Base-by-base conservation (phyloP, 2,329 filamentous ascomycete species). In the Pestalotiopsis sp. region DNA sequence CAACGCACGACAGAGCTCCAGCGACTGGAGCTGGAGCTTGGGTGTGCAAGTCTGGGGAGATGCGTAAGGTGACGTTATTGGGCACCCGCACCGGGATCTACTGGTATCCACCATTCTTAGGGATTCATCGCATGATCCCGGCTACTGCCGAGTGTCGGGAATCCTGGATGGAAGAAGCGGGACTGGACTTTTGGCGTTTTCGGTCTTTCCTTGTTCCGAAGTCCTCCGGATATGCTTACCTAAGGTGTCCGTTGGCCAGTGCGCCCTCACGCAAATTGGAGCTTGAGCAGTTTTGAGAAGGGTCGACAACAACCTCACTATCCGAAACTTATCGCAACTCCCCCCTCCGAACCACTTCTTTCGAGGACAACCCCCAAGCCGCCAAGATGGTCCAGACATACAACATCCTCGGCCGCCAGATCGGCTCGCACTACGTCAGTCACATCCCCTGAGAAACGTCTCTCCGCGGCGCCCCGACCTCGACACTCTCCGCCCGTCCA, bases 401-500 rank as follows among this genome's bases (percentile, higher is more conserved):
- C 83, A 84, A 78, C 73, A 82, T 90, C 76, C 81, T 87, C 79
- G 88, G 88, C 82, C 84, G 83, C 78, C 84, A 89, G 80, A 80
- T 90, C 79, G 88, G 83, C 82, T 88, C 87, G 71, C 88, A 90
- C 83, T 84, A 88, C 81, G 88, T 90, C 76, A 78, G 88, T 85
- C 67, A 41, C 69, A 58, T 70, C 72, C 61, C 68, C 68, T 64
- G 58, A 69, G 20, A 52, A 52, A n/a, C 45, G 20, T 9, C 17
- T n/a, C 20, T 9, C 20, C 45, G 45, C 45, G 39, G 41, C 59
- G 45, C 57, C 68, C 69, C 64, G 5, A 20, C 49, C 25, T n/a
- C 14, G 20, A 36, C n/a, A 38, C 49, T 9, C 25, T 57, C 49
- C 38, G 63, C 39, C 41, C 52, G 31, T 38, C 39, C 64, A 7